Evolutionary conservation across 1,284 basidiomycete species (phyloP), one percentile per base, ranked within the genome.

Genomic region (Wallemia mellicola): DNA sequence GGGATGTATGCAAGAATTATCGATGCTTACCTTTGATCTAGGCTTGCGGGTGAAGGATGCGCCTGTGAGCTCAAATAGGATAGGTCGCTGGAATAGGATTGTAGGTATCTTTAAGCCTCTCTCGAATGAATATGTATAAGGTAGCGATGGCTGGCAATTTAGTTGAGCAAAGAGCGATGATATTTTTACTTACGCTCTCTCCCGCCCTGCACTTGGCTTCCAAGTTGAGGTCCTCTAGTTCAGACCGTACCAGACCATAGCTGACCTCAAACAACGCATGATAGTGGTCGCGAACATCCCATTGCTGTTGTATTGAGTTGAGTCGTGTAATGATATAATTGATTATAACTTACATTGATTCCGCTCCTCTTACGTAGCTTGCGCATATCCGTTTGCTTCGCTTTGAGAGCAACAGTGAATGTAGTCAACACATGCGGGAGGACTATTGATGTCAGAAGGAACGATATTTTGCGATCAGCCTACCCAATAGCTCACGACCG

Each of bases 31-130:
- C 63, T 74, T 71, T 64, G 75, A 77, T 26, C 71, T 64, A 0
- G 72, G 71, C 11, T 78, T 69, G 65, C 81, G 82, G 38, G 80
- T 81, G 66, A 87, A 89, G 0, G 85, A 81, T 1, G 82, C 85
- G 2, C 86, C 86, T 64, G 77, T 80, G 1, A 89, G 65, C 64
- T 87, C 83, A 1, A 75, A 79, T 2, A 84, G 72, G 19, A 86
- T 66, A 0, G 85, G 85, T 22, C 71, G 70, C 7, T 72, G 69
- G 26, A 88, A 71, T 59, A 87, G 68, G 1, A 79, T 69, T 0
- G 71, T 67, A 1, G 86, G 86, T 1, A 71, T 69, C 0, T 69
- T 64, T n/a, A 82, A 69, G 0, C 73, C 72, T 19, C 24, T 26
- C 0, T 61, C 63, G n/a, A 65, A 27, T 11, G 58, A 60, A 57